Percentiles rank a stretch among this genome's conserved stretches.
Evolutionary conservation across 2,329 filamentous ascomycete genomes (phyloP).

Genomic region (Calonectria naviculata): DNA sequence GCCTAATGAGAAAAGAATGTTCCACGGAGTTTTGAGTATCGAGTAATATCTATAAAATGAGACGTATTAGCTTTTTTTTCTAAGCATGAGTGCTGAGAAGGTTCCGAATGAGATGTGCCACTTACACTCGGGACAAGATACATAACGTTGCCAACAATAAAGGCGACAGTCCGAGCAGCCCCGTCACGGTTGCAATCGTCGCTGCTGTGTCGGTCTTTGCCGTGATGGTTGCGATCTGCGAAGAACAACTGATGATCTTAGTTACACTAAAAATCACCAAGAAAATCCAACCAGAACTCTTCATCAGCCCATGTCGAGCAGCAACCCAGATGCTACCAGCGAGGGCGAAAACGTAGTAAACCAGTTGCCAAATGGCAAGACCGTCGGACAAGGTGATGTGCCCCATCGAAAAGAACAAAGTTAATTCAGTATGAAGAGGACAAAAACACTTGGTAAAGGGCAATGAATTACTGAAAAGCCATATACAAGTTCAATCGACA

Average conservation of each 20-base stretch:
- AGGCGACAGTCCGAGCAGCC: slow-evolving; percentile 7
- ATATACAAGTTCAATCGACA: too few relatives aligned
- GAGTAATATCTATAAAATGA: neutral
- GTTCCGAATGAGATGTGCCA: neutral
- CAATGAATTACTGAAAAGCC: too few relatives aligned
- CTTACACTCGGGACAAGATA: slow-evolving; percentile 19
- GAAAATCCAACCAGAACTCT: slow-evolving; percentile 13
- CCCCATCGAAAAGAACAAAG: neutral
- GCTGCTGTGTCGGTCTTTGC: neutral
- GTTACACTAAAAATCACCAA: slow-evolving; percentile 13
- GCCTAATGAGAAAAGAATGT: neutral
- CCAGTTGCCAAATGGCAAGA: slow-evolving; percentile 8
- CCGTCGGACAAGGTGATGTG: slow-evolving; percentile 1
- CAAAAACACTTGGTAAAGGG: too few relatives aligned
- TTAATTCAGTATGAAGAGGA: too few relatives aligned
- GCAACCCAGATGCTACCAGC: slow-evolving; percentile 1
- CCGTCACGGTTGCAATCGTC: neutral
- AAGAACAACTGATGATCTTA: neutral
- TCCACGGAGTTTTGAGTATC: slow-evolving; percentile 5
- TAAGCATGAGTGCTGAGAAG: neutral
- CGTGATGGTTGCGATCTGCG: slow-evolving; percentile 9
- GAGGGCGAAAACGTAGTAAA: neutral
- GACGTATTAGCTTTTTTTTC: neutral
- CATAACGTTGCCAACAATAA: slow-evolving; percentile 10
- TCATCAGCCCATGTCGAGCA: slow-evolving; percentile 7